phyloP scores from a whole-genome alignment of 23 red algal genomes.

The Gracilariopsis chorda region DNA sequence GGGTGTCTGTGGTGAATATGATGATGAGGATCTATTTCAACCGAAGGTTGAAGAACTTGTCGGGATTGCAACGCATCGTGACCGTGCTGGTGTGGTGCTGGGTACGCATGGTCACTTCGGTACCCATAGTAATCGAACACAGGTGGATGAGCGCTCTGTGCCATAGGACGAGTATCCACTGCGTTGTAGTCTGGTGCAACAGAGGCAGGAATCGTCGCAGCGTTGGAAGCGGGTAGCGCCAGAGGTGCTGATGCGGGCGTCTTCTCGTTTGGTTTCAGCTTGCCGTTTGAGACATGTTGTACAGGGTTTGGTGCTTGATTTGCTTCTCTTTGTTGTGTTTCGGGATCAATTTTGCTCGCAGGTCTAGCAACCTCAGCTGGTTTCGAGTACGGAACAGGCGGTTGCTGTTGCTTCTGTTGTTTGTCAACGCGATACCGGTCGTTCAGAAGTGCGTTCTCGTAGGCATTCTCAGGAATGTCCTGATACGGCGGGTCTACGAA shows the following conservation, averaged over 20 bases:
- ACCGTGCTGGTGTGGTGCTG: not conserved
- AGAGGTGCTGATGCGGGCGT: not conserved
- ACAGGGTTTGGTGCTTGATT: not conserved
- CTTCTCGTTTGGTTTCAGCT: not conserved
- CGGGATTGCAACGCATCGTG: not conserved
- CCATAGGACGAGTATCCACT: not conserved
- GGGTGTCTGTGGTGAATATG: not conserved
- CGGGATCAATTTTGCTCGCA: not conserved
- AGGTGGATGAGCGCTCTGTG: not conserved
- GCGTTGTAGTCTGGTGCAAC: not conserved
- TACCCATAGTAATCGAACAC: constrained; percentile 35
- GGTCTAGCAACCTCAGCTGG: not conserved
- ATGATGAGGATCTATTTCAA: not conserved
- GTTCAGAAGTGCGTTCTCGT: constrained; percentile 17
- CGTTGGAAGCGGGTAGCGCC: not conserved
- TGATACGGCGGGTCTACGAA: constrained; percentile 55
- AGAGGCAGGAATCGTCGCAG: not conserved
- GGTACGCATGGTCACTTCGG: not conserved
- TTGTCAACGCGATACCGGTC: constrained; percentile 10
- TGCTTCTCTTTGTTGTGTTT: not conserved
- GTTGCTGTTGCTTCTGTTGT: not conserved
- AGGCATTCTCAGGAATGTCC: constrained; percentile 28
- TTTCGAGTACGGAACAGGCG: not conserved
- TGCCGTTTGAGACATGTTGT: not conserved
- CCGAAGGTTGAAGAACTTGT: not conserved